These are phyloP conservation scores for Chlorella sp. DNA, from an alignment of 139 green algal species.

Conservation along the genomic window DNA sequence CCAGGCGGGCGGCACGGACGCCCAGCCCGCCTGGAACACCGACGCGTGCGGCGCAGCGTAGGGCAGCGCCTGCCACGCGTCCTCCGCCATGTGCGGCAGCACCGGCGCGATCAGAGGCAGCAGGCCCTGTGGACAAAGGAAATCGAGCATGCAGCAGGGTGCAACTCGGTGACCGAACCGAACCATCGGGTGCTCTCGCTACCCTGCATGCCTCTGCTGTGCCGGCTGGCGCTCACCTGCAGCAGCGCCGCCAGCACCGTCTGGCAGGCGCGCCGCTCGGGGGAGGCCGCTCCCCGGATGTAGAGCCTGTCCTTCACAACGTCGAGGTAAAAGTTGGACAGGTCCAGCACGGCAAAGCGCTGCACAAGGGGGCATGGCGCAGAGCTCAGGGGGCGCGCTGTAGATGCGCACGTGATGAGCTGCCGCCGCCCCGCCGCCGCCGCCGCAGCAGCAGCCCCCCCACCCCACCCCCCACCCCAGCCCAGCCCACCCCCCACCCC, in stretches of 20 bases:
- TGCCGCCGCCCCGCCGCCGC: too few species aligned
- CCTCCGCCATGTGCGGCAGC: constrained; percentile 95
- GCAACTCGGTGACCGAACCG: background rate
- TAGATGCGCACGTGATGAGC: too few species aligned
- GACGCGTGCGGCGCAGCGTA: constrained; percentile 27
- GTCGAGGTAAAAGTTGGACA: constrained; percentile 98
- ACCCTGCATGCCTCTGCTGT: background rate
- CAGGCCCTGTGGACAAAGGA: constrained; percentile 53
- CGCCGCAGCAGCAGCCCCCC: too few species aligned
- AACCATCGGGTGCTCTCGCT: too few species aligned
- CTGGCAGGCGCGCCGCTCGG: constrained; percentile 79
- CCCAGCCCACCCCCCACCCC: background rate
- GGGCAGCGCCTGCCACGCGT: constrained; percentile 88
- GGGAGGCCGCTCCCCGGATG: constrained; percentile 56
- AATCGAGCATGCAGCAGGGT: too few species aligned
- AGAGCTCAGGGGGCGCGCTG: too few species aligned
- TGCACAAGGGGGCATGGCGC: too few species aligned
- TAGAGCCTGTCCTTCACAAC: constrained; percentile 94
- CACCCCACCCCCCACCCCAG: too few species aligned
- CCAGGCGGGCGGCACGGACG: constrained; percentile 53
- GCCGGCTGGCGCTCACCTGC: constrained; percentile 30
- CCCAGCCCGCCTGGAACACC: constrained; percentile 84
- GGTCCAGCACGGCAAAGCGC: constrained; percentile 85
- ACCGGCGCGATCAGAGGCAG: constrained; percentile 79
- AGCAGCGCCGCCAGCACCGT: constrained; percentile 80